Percentiles rank a stretch among this genome's conserved stretches.
phyloP scores from a whole-genome alignment of 371 early-diverging fungal species.

The Mortierella sp. region DNA sequence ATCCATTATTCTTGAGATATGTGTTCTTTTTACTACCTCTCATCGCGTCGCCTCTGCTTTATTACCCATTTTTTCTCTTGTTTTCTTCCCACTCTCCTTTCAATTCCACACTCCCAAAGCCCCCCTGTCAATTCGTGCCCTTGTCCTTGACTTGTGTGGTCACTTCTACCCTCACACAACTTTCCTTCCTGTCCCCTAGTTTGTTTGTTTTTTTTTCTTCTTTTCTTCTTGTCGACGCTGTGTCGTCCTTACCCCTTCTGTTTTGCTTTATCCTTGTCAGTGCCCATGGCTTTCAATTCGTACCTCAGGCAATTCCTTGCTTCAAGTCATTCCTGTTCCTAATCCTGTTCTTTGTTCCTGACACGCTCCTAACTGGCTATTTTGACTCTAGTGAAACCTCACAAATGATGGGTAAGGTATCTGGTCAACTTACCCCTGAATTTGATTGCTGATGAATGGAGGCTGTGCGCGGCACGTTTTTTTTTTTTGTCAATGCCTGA shows the following conservation, averaged over 20 bases:
- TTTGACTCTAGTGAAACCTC: not conserved
- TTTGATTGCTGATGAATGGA: not conserved
- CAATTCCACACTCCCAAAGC: not conserved
- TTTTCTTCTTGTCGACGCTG: not conserved
- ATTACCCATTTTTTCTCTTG: too few relatives aligned
- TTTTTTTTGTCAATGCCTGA: not conserved
- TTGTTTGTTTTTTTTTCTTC: not conserved
- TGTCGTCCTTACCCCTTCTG: not conserved
- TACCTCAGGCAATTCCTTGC: too few relatives aligned
- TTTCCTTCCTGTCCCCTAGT: not conserved
- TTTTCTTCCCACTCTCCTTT: not conserved
- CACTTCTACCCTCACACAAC: not conserved
- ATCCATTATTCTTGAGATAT: not conserved
- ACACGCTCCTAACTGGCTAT: too few relatives aligned
- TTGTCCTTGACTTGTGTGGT: not conserved
- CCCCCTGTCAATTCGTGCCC: not conserved
- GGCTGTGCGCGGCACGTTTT: not conserved
- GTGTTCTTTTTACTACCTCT: too few relatives aligned
- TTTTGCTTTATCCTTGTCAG: not conserved
- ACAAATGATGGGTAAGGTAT: not conserved
- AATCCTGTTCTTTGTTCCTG: not conserved
- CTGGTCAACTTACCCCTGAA: not conserved
- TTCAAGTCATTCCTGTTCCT: not conserved
- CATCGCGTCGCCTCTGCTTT: too few relatives aligned
- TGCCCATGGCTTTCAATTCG: not conserved